Base-by-base conservation (phyloP, 805 yeast genomes). In the Sugiyamaella marilandica region DNA sequence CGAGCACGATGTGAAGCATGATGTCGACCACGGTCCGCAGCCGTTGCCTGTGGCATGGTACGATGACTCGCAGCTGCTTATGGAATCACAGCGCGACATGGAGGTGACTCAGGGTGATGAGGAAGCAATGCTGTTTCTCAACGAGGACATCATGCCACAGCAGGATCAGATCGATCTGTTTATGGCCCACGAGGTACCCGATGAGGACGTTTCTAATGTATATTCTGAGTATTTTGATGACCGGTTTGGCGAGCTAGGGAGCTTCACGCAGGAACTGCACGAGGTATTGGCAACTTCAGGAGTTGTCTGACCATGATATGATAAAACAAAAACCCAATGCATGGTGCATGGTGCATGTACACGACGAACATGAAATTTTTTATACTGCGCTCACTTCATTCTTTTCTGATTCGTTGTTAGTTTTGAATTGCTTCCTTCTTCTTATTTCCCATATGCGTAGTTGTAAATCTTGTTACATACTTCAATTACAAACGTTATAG, bases 61-160 rank as follows among this genome's bases (percentile, higher is more conserved):
- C 33, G 35, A 18, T 4, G 39, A 49, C 32, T 32, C 43, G 24
- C 43, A 39, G 43, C 24, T 39, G 43, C 24, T 39, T 8, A 39
- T 39, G 43, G 43, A 39, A 10, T 39, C 43, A 24, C 43, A 39
- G 19, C 43, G 43, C 14, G 43, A 39, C 21, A 19, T 31, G 47
- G 36, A 41, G 11, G 24, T 39, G 8, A 39, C 43, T 5, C 43
- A 39, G 43, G 41, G 41, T 11, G 53, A 43, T n/a, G 45, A 37
- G 26, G 51, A 57, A 37, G 56, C 54, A 7, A 54, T 58, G 50
- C 45, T 56, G 13, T 48, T 58, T 5, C 51, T 58, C 24, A 54
- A 58, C 44, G 62, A 58, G 33, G 62, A 58, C 39, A 58, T 58
- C 35, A 58, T 58, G 62, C 56, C 62, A 8, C 59, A 52, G 41